Percentiles rank a stretch among this genome's conserved stretches.
Conservation (phyloP, 805 yeast genomes). For the Saccharomycopsis fermentans region DNA sequence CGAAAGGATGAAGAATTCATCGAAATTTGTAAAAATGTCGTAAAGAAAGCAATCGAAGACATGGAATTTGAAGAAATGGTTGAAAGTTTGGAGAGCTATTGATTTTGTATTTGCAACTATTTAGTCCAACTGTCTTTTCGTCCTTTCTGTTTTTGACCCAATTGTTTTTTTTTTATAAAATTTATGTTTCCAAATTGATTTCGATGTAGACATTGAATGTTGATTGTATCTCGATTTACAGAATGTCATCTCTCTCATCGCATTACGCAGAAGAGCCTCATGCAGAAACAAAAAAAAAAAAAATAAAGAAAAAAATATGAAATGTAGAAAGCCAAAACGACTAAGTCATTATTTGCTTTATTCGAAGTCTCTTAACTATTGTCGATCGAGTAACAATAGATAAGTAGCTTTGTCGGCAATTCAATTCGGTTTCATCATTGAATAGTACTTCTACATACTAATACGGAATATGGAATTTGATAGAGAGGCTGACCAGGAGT, state of each 20-base stretch:
- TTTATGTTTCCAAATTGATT: too few relatives aligned
- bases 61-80: conserved; percentile 1
- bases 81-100: neutral
- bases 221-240: too few relatives aligned
- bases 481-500: conserved; percentile 45
- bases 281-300: too few relatives aligned
- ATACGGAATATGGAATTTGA: conserved; percentile 53
- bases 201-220: too few relatives aligned
- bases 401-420: neutral
- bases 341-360: too few relatives aligned
- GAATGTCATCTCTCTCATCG: too few relatives aligned
- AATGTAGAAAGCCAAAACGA: too few relatives aligned
- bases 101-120: neutral
- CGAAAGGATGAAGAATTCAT: conserved; percentile 1
- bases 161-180: too few relatives aligned
- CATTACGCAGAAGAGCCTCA: too few relatives aligned
- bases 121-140: neutral
- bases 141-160: neutral
- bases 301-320: too few relatives aligned
- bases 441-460: too few relatives aligned
- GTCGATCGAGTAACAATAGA: neutral
- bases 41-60: conserved; percentile 5
- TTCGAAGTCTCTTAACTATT: neutral
- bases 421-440: neutral
- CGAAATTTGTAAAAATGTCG: neutral